phyloP scores from a whole-genome alignment of 2,329 filamentous ascomycete genomes.

The Triangularia setosa region DNA sequence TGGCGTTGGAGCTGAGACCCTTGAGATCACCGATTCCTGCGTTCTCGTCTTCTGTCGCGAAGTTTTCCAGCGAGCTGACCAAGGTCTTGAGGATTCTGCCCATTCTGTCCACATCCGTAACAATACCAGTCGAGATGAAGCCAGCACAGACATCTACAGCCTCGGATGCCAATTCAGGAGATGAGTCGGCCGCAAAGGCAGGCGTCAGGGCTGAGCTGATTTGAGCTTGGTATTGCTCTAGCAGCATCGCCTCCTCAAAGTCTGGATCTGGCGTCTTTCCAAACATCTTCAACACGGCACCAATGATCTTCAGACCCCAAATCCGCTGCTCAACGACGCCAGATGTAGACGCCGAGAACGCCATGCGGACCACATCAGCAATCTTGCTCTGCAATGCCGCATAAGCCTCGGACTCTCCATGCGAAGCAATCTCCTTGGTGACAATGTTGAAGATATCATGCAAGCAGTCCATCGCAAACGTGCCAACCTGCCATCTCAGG shows the following conservation, averaged over 20 bases:
- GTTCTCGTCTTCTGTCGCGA: conserved; percentile 74
- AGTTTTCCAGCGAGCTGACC: conserved; percentile 86
- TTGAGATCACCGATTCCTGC: conserved; percentile 89
- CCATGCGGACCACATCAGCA: conserved; percentile 91
- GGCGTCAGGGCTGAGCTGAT: conserved; percentile 95
- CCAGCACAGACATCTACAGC: conserved; percentile 97
- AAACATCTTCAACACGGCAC: conserved; percentile 91
- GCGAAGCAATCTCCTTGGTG: conserved; percentile 71
- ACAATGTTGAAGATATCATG: conserved; percentile 77
- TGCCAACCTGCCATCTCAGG: conserved; percentile 90
- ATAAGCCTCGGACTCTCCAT: conserved; percentile 75
- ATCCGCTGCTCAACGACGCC: conserved; percentile 86
- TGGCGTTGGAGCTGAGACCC: conserved; percentile 89
- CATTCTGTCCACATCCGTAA: conserved; percentile 98
- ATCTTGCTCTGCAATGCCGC: conserved; percentile 75
- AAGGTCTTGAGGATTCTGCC: conserved; percentile 93
- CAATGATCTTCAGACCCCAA: conserved; percentile 89
- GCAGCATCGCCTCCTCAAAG: conserved; percentile 91
- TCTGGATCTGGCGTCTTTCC: conserved; percentile 93
- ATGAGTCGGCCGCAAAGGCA: conserved; percentile 92
- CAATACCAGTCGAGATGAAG: conserved; percentile 95
- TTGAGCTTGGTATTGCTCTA: conserved; percentile 98
- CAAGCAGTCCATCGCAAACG: conserved; percentile 87
- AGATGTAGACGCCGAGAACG: conserved; percentile 94
- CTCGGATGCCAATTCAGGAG: conserved; percentile 89